Evolutionary conservation across 2,329 filamentous ascomycete genomes (phyloP).

Genomic region (Sarocladium kiliense): DNA sequence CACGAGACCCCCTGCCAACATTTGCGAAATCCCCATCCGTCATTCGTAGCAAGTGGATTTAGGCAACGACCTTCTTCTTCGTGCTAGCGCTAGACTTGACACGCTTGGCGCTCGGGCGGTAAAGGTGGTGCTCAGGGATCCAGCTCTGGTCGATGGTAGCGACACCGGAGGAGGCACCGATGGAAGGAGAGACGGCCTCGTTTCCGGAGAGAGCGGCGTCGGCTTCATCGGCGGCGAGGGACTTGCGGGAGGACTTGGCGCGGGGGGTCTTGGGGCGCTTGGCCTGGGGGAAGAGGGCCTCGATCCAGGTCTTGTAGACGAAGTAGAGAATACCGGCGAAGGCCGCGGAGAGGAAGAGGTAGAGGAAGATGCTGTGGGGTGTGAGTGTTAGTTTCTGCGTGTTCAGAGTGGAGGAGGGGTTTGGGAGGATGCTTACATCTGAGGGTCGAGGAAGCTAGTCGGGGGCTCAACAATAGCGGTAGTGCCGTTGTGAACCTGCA

Average conservation of each 20-base stretch:
- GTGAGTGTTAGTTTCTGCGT: too few species aligned
- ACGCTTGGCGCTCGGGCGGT: slow-evolving; percentile 70
- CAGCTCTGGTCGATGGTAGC: slow-evolving; percentile 67
- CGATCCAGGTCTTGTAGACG: slow-evolving; percentile 98
- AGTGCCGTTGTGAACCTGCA: slow-evolving; percentile 75
- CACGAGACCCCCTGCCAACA: neutral
- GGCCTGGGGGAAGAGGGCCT: slow-evolving; percentile 88
- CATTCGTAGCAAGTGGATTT: slow-evolving; percentile 11
- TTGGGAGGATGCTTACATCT: slow-evolving; percentile 73
- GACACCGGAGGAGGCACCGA: slow-evolving; percentile 51
- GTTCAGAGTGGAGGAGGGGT: too few species aligned
- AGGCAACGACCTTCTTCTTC: slow-evolving; percentile 32
- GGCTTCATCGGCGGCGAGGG: slow-evolving; percentile 48
- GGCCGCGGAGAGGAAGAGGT: slow-evolving; percentile 76
- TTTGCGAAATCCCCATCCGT: neutral
- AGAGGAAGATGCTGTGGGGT: slow-evolving; percentile 80
- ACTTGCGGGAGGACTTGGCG: slow-evolving; percentile 61
- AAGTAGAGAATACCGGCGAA: slow-evolving; percentile 86
- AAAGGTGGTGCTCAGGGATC: slow-evolving; percentile 87
- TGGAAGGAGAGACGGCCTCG: slow-evolving; percentile 51
- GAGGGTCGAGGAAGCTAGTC: slow-evolving; percentile 87
- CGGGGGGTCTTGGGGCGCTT: slow-evolving; percentile 48
- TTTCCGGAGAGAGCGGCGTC: slow-evolving; percentile 60
- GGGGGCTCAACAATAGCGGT: slow-evolving; percentile 87
- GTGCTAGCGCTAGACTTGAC: slow-evolving; percentile 53